These are phyloP conservation scores for Aspergillus puulaauensis DNA, from an alignment of 2,329 filamentous ascomycete genomes.

Conservation along the genomic window DNA sequence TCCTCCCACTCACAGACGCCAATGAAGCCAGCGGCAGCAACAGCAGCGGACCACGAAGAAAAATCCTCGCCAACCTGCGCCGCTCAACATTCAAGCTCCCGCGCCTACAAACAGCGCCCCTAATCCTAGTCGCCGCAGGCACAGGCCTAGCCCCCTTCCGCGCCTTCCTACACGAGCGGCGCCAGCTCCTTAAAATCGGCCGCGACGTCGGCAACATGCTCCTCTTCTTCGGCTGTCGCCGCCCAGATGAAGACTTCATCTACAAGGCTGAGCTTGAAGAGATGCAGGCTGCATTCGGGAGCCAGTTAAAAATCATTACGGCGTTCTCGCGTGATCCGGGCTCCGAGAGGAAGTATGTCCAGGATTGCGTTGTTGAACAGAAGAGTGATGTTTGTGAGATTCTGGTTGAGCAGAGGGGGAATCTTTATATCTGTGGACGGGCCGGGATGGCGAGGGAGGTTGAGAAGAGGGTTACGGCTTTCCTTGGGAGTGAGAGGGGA, in stretches of 20 bases:
- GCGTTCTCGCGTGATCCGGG: conserved; percentile 27
- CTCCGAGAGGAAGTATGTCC: conserved; percentile 32
- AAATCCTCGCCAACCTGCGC: conserved; percentile 85
- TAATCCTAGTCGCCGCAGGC: conserved; percentile 55
- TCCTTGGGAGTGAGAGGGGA: conserved; percentile 33
- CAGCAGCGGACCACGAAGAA: conserved; percentile 53
- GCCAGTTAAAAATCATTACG: conserved; percentile 21
- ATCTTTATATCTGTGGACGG: conserved; percentile 42
- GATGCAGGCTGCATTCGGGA: conserved; percentile 19
- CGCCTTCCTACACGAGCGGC: conserved; percentile 44
- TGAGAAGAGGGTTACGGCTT: conserved; percentile 37
- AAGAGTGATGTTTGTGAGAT: conserved; percentile 28
- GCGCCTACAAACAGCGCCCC: conserved; percentile 36
- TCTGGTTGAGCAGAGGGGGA: conserved; percentile 40
- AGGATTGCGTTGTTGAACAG: conserved; percentile 37
- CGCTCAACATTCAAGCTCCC: conserved; percentile 97
- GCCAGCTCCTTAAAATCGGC: conserved; percentile 34
- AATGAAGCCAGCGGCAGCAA: conserved; percentile 71
- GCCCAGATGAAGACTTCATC: conserved; percentile 36
- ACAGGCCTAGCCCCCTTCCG: conserved; percentile 53
- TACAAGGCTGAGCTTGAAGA: conserved; percentile 33
- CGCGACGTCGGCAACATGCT: conserved; percentile 38
- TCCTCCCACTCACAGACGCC: conserved; percentile 72
- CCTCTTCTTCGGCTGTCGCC: conserved; percentile 46
- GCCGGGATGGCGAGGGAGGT: conserved; percentile 45